Evolutionary conservation across 345 rosid genomes (phyloP).

Genomic region (Ceriops tagal): DNA sequence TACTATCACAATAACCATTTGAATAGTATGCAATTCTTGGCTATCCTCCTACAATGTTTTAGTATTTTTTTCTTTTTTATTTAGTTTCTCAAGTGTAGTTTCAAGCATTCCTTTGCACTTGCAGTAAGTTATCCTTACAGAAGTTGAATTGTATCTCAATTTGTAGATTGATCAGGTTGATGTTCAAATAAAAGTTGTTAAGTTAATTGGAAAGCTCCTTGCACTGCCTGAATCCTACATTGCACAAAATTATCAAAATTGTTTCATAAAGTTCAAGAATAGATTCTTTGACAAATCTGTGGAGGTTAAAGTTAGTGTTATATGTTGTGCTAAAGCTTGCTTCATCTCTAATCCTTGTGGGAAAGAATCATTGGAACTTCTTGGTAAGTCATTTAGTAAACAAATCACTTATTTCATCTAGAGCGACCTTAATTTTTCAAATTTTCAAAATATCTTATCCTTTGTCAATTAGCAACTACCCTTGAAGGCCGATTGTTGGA

Average conservation of each 20-base stretch:
- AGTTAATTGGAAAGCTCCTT: constrained; percentile 67
- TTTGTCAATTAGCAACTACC: constrained; percentile 50
- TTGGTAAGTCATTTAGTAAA: constrained; percentile 42
- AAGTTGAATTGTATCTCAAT: constrained; percentile 2
- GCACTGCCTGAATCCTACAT: constrained; percentile 48
- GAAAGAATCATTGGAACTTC: constrained; percentile 55
- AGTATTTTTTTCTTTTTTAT: too few relatives aligned
- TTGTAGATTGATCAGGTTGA: constrained; percentile 88
- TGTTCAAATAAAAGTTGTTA: constrained; percentile 81
- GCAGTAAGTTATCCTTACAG: neutral
- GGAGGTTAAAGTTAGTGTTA: constrained; percentile 76
- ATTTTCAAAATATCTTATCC: neutral
- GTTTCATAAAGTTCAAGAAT: constrained; percentile 72
- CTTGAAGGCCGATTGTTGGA: constrained; percentile 77
- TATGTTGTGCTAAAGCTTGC: constrained; percentile 66
- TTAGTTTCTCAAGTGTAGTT: too few relatives aligned
- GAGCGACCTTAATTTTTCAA: constrained; percentile 17
- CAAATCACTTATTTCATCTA: constrained; percentile 9
- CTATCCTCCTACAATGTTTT: neutral
- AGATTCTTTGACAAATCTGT: constrained; percentile 88
- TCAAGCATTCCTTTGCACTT: too few relatives aligned
- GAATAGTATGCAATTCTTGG: constrained; percentile 1
- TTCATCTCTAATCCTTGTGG: constrained; percentile 58
- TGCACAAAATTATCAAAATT: constrained; percentile 50
- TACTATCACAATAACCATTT: constrained; percentile 2